phyloP scores from a whole-genome alignment of 2,329 filamentous ascomycete genomes.

The Ophiostoma pallidulum region DNA sequence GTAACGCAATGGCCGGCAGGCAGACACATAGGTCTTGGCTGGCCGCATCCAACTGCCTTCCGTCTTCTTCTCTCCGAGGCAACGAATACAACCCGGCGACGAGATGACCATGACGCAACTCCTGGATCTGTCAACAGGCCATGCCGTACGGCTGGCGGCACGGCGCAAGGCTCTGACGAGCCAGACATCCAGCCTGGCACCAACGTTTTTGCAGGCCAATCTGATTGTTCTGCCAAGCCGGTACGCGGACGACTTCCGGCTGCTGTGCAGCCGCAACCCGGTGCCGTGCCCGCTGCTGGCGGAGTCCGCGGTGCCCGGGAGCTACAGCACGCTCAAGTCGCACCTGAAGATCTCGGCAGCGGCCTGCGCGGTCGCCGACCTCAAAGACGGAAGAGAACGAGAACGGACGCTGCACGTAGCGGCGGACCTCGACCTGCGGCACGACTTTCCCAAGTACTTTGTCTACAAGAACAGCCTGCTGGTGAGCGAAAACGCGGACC shows the following conservation, averaged over 20 bases:
- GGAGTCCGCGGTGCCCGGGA: slow-evolving; percentile 36
- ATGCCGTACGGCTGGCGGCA: too few relatives aligned
- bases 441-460: slow-evolving; percentile 48
- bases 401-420: slow-evolving; percentile 22
- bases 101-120: too few relatives aligned
- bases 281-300: slow-evolving; percentile 53
- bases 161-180: too few relatives aligned
- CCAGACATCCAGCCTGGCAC: slow-evolving; percentile 25
- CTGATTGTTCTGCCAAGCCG: slow-evolving; percentile 47
- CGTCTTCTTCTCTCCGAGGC: too few relatives aligned
- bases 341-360: slow-evolving; percentile 12
- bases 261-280: slow-evolving; percentile 50
- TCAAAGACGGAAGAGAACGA: background rate
- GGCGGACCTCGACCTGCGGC: slow-evolving; percentile 43
- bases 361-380: background rate
- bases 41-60: too few relatives aligned
- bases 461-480: slow-evolving; percentile 44
- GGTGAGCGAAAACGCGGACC: slow-evolving; percentile 35
- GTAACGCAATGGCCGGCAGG: too few relatives aligned
- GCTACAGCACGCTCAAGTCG: slow-evolving; percentile 20
- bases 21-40: too few relatives aligned
- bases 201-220: slow-evolving; percentile 50
- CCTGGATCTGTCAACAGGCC: too few relatives aligned
- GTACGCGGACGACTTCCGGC: slow-evolving; percentile 49
- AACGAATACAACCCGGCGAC: too few relatives aligned